Conservation (phyloP, 495 filamentous ascomycete genomes). For the Stereocaulon alpinum region DNA sequence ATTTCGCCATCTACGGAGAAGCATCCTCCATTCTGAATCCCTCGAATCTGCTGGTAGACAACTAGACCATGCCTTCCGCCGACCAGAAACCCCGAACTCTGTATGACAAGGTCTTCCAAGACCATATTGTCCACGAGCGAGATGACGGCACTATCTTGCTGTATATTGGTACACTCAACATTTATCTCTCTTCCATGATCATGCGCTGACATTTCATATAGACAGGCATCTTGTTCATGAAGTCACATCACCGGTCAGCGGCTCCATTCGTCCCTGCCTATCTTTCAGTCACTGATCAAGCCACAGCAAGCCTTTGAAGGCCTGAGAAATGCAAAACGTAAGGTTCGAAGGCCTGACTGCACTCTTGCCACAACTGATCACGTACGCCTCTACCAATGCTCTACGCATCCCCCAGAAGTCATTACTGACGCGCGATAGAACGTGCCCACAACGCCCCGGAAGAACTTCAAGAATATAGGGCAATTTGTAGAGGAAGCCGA, state of each 20-base stretch:
- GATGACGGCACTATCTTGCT: conserved; percentile 84
- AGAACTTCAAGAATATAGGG: conserved; percentile 75
- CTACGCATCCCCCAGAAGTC: background rate
- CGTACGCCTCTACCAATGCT: conserved; percentile 44
- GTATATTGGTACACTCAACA: conserved; percentile 63
- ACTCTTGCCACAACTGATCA: conserved; percentile 95
- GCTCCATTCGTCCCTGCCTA: conserved; percentile 20
- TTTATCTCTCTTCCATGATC: conserved; percentile 14
- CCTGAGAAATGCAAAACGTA: conserved; percentile 72
- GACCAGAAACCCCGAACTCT: conserved; percentile 72
- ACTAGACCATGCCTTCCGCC: conserved; percentile 63
- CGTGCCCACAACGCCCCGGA: conserved; percentile 79
- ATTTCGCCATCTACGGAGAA: background rate
- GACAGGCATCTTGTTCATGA: conserved; percentile 95
- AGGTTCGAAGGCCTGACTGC: conserved; percentile 88
- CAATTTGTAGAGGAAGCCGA: conserved; percentile 89
- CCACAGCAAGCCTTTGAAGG: conserved; percentile 91
- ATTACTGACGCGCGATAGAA: conserved; percentile 49
- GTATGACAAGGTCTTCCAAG: conserved; percentile 94
- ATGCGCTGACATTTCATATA: conserved; percentile 24
- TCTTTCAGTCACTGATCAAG: conserved; percentile 21
- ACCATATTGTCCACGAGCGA: conserved; percentile 89
- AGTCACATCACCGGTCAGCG: conserved; percentile 81
- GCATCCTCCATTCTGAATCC: conserved; percentile 17
- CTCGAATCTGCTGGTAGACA: background rate